Percentiles rank a stretch among this genome's conserved stretches.
phyloP scores from a whole-genome alignment of 2,329 filamentous ascomycete species.

The Pseudogymnoascus pannorum region DNA sequence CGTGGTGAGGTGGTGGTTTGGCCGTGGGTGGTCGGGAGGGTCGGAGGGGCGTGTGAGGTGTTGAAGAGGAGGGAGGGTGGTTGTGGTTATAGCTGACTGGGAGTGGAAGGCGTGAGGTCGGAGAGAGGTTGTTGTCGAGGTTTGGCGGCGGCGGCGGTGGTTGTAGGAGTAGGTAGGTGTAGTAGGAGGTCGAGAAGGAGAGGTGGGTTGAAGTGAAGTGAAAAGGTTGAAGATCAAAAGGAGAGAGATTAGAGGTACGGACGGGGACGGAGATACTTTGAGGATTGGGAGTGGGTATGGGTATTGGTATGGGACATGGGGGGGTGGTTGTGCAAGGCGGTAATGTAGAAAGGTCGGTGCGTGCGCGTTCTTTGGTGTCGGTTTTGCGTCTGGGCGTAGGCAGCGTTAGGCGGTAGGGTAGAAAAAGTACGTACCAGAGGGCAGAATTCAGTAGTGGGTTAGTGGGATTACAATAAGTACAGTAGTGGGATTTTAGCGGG shows the following conservation, averaged over 20 bases:
- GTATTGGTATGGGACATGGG: too few species aligned
- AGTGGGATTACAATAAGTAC: too few species aligned
- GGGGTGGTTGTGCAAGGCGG: background rate
- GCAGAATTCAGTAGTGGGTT: too few species aligned
- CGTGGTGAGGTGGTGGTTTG: constrained; percentile 9
- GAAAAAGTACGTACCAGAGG: too few species aligned
- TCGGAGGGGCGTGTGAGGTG: background rate
- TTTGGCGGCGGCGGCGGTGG: background rate
- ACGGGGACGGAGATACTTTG: background rate
- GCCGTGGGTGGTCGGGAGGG: constrained; percentile 9
- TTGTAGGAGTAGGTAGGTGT: background rate
- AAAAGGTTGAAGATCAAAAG: background rate
- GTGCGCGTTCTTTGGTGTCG: background rate
- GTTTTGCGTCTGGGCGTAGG: background rate
- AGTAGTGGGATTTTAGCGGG: too few species aligned
- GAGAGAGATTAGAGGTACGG: background rate
- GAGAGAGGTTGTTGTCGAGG: background rate
- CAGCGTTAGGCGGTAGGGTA: background rate
- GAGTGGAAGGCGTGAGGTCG: background rate
- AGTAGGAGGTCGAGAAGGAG: background rate
- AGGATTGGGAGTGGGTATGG: too few species aligned
- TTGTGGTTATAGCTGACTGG: background rate
- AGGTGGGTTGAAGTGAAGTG: background rate
- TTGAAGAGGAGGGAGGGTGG: background rate
- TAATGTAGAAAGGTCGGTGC: background rate